Evolutionary conservation across 2,329 filamentous ascomycete species (phyloP).

Genomic region (Trichoderma asperellum): DNA sequence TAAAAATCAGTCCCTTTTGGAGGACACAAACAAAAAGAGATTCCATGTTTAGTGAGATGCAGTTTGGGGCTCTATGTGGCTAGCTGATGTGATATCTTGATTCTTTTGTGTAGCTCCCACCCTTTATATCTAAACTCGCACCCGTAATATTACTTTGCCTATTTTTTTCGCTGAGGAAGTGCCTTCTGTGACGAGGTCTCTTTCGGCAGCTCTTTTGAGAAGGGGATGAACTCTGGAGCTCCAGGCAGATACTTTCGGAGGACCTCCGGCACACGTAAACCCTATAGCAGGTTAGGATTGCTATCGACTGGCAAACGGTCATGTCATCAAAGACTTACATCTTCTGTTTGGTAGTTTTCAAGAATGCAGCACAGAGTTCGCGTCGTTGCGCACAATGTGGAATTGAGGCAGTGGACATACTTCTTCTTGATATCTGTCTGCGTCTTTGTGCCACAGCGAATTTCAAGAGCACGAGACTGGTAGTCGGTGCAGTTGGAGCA

Average conservation of each 20-base stretch:
- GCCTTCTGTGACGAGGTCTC: slow-evolving; percentile 51
- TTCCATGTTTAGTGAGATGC: not conserved
- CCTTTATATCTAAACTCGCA: not conserved
- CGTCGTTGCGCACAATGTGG: slow-evolving; percentile 87
- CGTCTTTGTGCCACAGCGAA: slow-evolving; percentile 86
- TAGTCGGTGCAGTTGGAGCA: slow-evolving; percentile 99
- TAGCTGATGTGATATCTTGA: slow-evolving; percentile 1
- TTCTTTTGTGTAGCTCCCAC: slow-evolving; percentile 9
- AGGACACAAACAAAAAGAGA: not conserved
- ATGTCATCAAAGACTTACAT: slow-evolving; percentile 54
- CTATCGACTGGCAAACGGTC: not conserved
- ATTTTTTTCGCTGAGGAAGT: slow-evolving; percentile 40
- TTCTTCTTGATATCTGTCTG: slow-evolving; percentile 83
- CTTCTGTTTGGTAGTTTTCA: slow-evolving; percentile 94
- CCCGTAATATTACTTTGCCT: slow-evolving; percentile 32
- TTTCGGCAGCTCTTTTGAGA: slow-evolving; percentile 82
- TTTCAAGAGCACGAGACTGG: slow-evolving; percentile 91
- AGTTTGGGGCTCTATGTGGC: not conserved
- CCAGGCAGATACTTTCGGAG: slow-evolving; percentile 90
- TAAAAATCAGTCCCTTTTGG: not conserved
- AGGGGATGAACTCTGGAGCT: slow-evolving; percentile 86
- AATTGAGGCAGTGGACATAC: slow-evolving; percentile 92
- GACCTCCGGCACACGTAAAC: slow-evolving; percentile 78
- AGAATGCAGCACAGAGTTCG: slow-evolving; percentile 91
- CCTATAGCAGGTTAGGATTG: slow-evolving; percentile 49